A percentile compares a stretch with the other conserved stretches of the same genome.
phyloP scores from a whole-genome alignment of 371 early-diverging fungal genomes.

The Actinomortierella wolfii region DNA sequence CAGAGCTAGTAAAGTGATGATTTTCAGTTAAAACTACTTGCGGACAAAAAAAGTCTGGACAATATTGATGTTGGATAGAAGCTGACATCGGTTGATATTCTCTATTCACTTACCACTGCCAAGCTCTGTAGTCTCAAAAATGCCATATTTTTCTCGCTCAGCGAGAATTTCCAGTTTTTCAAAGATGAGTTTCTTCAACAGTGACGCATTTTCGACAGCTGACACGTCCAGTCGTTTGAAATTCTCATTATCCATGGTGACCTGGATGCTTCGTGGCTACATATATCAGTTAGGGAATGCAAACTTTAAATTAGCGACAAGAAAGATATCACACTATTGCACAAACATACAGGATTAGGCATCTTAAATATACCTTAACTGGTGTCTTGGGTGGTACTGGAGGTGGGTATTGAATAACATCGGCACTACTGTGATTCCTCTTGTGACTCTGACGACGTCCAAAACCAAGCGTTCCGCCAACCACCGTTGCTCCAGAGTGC shows the following conservation, averaged over 20 bases:
- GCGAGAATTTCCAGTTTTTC: slow-evolving; percentile 52
- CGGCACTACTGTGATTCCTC: slow-evolving; percentile 34
- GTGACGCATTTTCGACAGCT: slow-evolving; percentile 53
- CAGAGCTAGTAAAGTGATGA: slow-evolving; percentile 19
- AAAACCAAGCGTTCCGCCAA: slow-evolving; percentile 38
- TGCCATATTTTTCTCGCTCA: slow-evolving; percentile 51
- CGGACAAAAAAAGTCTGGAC: background rate
- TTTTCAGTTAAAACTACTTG: background rate
- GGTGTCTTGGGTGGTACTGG: slow-evolving; percentile 13
- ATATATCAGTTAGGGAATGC: too few relatives aligned
- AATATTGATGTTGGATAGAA: too few relatives aligned
- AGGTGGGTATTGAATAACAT: slow-evolving; percentile 35
- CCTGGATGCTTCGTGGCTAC: slow-evolving; percentile 55
- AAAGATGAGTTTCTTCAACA: slow-evolving; percentile 54
- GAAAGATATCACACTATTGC: too few relatives aligned
- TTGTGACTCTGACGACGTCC: slow-evolving; percentile 36
- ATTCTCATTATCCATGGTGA: slow-evolving; percentile 59
- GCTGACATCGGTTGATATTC: too few relatives aligned
- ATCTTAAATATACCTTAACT: slow-evolving; percentile 7
- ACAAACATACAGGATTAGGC: too few relatives aligned
- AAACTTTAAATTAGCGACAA: too few relatives aligned
- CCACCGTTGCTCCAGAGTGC: slow-evolving; percentile 31
- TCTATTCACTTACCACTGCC: slow-evolving; percentile 49
- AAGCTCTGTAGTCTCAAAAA: slow-evolving; percentile 57
- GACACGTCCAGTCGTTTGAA: slow-evolving; percentile 61